phyloP scores from a whole-genome alignment of 345 rosid genomes.

The Linum usitatissimum region DNA sequence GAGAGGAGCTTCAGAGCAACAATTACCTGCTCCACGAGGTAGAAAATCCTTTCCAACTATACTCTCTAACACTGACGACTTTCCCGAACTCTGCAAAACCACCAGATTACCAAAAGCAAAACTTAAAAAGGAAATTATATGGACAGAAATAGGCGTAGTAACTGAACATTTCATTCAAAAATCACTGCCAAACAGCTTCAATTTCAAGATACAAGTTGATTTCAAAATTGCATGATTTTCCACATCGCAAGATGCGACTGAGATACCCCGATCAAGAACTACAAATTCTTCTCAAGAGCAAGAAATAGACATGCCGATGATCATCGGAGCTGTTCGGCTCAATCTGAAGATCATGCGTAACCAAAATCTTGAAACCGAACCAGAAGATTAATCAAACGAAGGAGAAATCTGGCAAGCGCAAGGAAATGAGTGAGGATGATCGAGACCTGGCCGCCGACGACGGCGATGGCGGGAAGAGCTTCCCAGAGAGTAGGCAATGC shows the following conservation, averaged over 20 bases:
- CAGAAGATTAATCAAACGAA: neutral
- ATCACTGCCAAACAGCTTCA: neutral
- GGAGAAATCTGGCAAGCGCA: neutral
- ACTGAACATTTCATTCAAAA: neutral
- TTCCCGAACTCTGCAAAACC: constrained; percentile 74
- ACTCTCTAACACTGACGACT: constrained; percentile 91
- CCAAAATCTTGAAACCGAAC: neutral
- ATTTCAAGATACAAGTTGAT: neutral
- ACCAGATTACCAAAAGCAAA: constrained; percentile 13
- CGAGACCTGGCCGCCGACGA: constrained; percentile 87
- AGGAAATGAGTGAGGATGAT: neutral
- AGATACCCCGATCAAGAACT: no score
- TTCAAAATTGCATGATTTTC: no score
- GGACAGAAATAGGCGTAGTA: neutral
- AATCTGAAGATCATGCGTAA: no score
- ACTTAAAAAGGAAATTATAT: neutral
- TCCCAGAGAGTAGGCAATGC: constrained; percentile 95
- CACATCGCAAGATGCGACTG: no score
- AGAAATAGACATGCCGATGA: no score
- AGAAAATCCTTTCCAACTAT: constrained; percentile 88
- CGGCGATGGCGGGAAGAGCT: constrained; percentile 87
- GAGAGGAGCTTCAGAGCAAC: constrained; percentile 11
- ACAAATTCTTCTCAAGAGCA: no score
- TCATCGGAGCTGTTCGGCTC: no score
- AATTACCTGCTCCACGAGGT: constrained; percentile 91